Percentiles rank a stretch among this genome's conserved stretches.
phyloP scores from a whole-genome alignment of 2,329 filamentous ascomycete genomes.

The Cladophialophora yegresii region DNA sequence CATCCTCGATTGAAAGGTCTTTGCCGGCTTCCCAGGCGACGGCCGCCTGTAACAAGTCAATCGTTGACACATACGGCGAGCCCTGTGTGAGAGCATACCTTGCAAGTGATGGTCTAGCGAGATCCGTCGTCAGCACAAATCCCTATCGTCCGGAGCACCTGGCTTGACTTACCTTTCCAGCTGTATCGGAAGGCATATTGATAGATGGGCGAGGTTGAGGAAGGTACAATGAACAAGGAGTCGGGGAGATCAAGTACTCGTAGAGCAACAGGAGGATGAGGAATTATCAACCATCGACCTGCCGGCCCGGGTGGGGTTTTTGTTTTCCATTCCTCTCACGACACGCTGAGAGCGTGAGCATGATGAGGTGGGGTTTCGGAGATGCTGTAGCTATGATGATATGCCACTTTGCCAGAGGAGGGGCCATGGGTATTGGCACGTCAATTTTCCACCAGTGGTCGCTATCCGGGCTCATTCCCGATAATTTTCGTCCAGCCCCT shows the following conservation, averaged over 20 bases:
- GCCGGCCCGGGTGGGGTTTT: conserved; percentile 10
- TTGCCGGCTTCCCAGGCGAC: conserved; percentile 97
- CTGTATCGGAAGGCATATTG: conserved; percentile 35
- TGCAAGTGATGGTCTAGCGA: conserved; percentile 83
- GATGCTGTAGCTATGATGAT: conserved; percentile 4
- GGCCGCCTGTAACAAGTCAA: conserved; percentile 63
- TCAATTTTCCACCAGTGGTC: background rate
- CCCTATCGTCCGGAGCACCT: background rate
- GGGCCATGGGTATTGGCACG: background rate
- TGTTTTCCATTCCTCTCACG: background rate
- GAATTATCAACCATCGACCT: conserved; percentile 4
- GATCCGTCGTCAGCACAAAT: conserved; percentile 13
- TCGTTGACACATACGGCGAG: conserved; percentile 5
- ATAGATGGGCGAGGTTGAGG: background rate
- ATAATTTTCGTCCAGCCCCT: background rate
- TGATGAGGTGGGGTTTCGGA: conserved; percentile 15
- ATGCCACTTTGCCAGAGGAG: background rate
- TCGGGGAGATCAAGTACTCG: background rate
- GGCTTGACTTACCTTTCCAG: conserved; percentile 34
- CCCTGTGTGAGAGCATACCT: conserved; percentile 50
- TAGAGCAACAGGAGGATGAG: conserved; percentile 2
- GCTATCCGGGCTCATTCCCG: conserved; percentile 10
- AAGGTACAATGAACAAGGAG: background rate
- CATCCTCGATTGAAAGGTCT: conserved; percentile 82
- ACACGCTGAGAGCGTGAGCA: background rate